A percentile compares a stretch with the other conserved stretches of the same genome.
These are phyloP conservation scores for Cunninghamia lanceolata DNA, from an alignment of 75 land plant species.

Conservation along the genomic window DNA sequence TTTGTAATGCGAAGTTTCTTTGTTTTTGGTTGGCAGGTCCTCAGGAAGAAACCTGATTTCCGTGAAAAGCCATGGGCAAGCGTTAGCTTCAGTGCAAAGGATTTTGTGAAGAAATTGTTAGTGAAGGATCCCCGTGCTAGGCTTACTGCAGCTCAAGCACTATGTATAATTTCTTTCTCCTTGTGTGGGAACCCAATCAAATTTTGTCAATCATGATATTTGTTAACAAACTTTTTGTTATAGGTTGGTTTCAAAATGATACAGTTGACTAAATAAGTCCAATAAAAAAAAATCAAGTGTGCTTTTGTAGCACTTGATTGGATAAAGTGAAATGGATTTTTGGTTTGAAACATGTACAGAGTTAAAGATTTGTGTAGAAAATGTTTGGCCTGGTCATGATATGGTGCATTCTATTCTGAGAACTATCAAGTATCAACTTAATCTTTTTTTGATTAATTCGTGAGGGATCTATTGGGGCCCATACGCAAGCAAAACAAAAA, in stretches of 20 bases:
- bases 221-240: neutral
- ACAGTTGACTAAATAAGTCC: neutral
- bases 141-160: conserved; percentile 94
- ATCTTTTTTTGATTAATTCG: too few species aligned
- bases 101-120: conserved; percentile 82
- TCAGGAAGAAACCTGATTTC: conserved; percentile 91
- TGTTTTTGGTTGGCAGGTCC: conserved; percentile 43
- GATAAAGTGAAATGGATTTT: neutral
- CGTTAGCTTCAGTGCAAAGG: conserved; percentile 78
- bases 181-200: neutral
- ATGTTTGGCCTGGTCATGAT: neutral
- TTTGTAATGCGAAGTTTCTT: conserved; percentile 3
- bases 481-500: too few species aligned
- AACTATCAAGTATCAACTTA: neutral
- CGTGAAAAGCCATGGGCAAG: conserved; percentile 88
- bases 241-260: neutral
- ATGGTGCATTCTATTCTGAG: neutral
- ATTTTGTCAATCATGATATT: neutral
- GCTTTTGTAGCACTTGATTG: neutral
- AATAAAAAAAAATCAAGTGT: neutral
- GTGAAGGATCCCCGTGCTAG: conserved; percentile 90
- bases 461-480: too few species aligned
- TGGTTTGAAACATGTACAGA: neutral
- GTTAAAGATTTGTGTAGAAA: neutral
- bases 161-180: conserved; percentile 54